Conservation (phyloP, 2,329 filamentous ascomycete genomes). For the Knufia petricola region DNA sequence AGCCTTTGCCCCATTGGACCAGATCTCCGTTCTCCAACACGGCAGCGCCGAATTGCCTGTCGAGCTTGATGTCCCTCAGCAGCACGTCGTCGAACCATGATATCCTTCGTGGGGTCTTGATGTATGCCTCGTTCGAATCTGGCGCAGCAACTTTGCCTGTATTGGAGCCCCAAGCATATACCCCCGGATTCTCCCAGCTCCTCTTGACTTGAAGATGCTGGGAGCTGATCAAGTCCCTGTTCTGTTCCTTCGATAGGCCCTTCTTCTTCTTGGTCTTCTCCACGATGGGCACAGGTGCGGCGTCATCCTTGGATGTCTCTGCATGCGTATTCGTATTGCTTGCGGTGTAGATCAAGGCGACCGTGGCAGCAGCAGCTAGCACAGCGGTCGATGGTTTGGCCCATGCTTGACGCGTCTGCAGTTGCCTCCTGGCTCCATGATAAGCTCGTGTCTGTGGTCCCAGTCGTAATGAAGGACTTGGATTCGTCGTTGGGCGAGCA, state of each 20-base stretch:
- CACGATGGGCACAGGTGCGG: slow-evolving; percentile 50
- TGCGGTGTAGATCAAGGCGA: slow-evolving; percentile 30
- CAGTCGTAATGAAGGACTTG: neutral
- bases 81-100: slow-evolving; percentile 74
- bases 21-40: slow-evolving; percentile 81
- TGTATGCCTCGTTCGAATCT: slow-evolving; percentile 61
- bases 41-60: slow-evolving; percentile 71
- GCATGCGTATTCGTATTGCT: slow-evolving; percentile 35
- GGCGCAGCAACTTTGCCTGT: slow-evolving; percentile 75
- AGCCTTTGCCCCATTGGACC: slow-evolving; percentile 81
- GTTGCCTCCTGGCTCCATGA: slow-evolving; percentile 5
- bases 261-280: slow-evolving; percentile 54
- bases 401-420: slow-evolving; percentile 17
- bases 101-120: slow-evolving; percentile 74
- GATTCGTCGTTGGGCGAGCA: neutral
- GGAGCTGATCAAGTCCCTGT: slow-evolving; percentile 66
- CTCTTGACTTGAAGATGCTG: slow-evolving; percentile 81
- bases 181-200: slow-evolving; percentile 71
- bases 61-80: slow-evolving; percentile 78
- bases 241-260: slow-evolving; percentile 55
- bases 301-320: slow-evolving; percentile 35
- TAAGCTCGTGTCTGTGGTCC: slow-evolving; percentile 2
- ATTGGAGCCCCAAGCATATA: slow-evolving; percentile 93
- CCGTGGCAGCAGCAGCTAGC: slow-evolving; percentile 33
- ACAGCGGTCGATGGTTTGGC: slow-evolving; percentile 26